A percentile compares a stretch with the other conserved stretches of the same genome.
Conservation (phyloP, 176 grass and related monocot genomes). For the Pontederia paniculata region DNA sequence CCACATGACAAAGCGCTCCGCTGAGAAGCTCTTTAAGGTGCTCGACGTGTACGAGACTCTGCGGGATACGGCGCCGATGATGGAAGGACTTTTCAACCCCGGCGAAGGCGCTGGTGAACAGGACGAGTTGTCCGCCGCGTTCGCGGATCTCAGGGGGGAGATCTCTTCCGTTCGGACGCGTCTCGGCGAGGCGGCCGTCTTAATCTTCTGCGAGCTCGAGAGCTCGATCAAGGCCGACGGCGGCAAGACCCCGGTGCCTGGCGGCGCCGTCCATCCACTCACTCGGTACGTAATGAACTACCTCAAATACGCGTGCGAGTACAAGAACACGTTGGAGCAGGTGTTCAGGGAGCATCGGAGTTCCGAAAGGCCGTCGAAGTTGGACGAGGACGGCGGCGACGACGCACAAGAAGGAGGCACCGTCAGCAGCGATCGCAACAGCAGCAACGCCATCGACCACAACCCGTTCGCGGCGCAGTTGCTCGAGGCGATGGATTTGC, state of each 20-base stretch:
- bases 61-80: conserved; percentile 28
- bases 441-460: not conserved
- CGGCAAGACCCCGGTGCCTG: conserved; percentile 46
- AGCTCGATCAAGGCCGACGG: conserved; percentile 65
- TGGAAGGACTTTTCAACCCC: conserved; percentile 27
- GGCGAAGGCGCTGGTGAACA: not conserved
- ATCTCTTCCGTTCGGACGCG: conserved; percentile 29
- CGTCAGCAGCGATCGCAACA: not conserved
- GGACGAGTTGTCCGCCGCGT: not conserved
- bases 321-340: conserved; percentile 77
- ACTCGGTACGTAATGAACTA: conserved; percentile 93
- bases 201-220: conserved; percentile 88
- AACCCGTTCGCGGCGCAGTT: conserved; percentile 61
- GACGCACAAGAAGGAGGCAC: not conserved
- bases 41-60: conserved; percentile 87
- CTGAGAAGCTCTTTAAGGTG: conserved; percentile 92
- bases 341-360: conserved; percentile 49
- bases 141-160: conserved; percentile 39
- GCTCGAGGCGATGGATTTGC: conserved; percentile 30
- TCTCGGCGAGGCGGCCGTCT: conserved; percentile 54
- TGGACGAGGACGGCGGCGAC: not conserved
- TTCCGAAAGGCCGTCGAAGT: conserved; percentile 7
- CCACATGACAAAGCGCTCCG: conserved; percentile 50
- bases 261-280: conserved; percentile 69
- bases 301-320: conserved; percentile 59